phyloP scores from a whole-genome alignment of 208 protist species.

The Tritrichomonas musculus region DNA sequence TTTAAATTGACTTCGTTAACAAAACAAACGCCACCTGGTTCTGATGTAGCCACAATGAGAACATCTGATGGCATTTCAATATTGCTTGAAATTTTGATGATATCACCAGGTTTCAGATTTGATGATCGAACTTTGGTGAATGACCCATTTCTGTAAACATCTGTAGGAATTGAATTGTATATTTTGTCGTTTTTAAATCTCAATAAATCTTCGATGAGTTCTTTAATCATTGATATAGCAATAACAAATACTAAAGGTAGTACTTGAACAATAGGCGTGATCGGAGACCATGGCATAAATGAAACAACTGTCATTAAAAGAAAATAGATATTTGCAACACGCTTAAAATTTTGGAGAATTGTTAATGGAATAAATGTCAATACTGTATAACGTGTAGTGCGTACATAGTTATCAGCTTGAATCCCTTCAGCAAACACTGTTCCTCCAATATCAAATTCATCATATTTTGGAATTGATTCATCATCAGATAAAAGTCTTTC shows the following conservation, averaged over 20 bases:
- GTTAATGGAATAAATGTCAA: neutral
- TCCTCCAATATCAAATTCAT: neutral
- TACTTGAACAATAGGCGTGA: slow-evolving; percentile 31
- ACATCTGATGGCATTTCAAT: slow-evolving; percentile 36
- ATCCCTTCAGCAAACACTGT: neutral
- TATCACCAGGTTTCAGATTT: slow-evolving; percentile 56
- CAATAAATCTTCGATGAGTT: slow-evolving; percentile 70
- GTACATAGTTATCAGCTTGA: slow-evolving; percentile 29
- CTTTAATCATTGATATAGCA: slow-evolving; percentile 29
- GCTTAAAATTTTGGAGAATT: slow-evolving; percentile 47
- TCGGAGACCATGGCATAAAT: slow-evolving; percentile 9
- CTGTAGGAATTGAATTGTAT: slow-evolving; percentile 65
- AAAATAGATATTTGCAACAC: slow-evolving; percentile 39
- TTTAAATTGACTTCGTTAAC: slow-evolving; percentile 42
- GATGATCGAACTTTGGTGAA: slow-evolving; percentile 76
- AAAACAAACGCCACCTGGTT: neutral
- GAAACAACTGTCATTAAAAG: neutral
- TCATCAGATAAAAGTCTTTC: neutral
- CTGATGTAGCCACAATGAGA: neutral
- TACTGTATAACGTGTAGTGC: neutral
- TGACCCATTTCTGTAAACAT: slow-evolving; percentile 51
- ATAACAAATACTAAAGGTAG: slow-evolving; percentile 34
- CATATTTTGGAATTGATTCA: neutral
- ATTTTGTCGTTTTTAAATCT: slow-evolving; percentile 69
- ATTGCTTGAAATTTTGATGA: slow-evolving; percentile 38